A percentile compares a stretch with the other conserved stretches of the same genome.
Evolutionary conservation across 495 filamentous ascomycete species (phyloP).

Genomic region (Thermothielavioides terrestris): DNA sequence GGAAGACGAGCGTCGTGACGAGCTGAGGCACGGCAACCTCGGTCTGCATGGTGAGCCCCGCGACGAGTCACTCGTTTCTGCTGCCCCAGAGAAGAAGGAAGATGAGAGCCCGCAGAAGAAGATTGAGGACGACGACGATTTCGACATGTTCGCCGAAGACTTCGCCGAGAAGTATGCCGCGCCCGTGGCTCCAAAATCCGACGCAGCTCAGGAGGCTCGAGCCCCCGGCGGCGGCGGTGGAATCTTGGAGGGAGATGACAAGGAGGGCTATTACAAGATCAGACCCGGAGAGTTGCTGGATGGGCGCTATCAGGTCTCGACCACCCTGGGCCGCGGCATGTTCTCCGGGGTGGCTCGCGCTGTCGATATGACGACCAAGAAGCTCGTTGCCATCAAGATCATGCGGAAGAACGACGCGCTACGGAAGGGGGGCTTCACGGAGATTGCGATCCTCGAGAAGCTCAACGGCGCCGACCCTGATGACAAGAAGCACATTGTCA

Average conservation of each 20-base stretch:
- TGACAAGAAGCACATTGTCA: constrained; percentile 86
- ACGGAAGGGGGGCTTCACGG: constrained; percentile 86
- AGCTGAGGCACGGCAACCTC: constrained; percentile 47
- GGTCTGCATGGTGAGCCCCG: constrained; percentile 37
- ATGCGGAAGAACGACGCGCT: constrained; percentile 92
- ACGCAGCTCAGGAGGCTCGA: constrained; percentile 25
- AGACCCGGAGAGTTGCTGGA: constrained; percentile 83
- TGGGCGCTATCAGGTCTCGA: constrained; percentile 75
- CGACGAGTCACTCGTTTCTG: constrained; percentile 12
- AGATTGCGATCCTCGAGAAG: constrained; percentile 83
- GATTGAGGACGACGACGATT: constrained; percentile 54
- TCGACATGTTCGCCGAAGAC: constrained; percentile 95
- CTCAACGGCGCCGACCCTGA: constrained; percentile 75
- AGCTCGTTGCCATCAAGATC: constrained; percentile 81
- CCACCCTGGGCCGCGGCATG: constrained; percentile 87
- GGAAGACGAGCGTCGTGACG: constrained; percentile 71
- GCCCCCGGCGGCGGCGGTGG: constrained; percentile 51
- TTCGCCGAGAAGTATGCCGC: constrained; percentile 81
- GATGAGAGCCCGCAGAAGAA: constrained; percentile 28
- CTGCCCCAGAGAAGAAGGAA: constrained; percentile 18
- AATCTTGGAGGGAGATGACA: constrained; percentile 88
- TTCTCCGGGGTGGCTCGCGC: constrained; percentile 94
- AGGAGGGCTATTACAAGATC: constrained; percentile 91
- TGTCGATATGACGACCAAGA: constrained; percentile 62
- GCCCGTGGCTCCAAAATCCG: constrained; percentile 36